Conservation (phyloP, 768 basidiomycete species). For the Clitopilus hobsonii region DNA sequence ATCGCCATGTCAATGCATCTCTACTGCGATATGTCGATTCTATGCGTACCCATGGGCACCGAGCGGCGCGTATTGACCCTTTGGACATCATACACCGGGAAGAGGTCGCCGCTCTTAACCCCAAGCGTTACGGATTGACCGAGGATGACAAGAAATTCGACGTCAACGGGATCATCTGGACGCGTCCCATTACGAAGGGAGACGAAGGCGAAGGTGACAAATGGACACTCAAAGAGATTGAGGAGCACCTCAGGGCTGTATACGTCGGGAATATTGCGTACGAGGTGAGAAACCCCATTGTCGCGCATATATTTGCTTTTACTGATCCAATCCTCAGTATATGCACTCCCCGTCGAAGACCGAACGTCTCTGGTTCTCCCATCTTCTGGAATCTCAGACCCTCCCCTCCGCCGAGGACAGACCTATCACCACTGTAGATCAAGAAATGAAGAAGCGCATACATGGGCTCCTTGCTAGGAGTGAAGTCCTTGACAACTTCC, state of each 20-base stretch:
- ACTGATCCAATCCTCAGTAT: constrained; percentile 32
- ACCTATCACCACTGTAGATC: constrained; percentile 22
- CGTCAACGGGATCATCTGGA: constrained; percentile 82
- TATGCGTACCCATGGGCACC: constrained; percentile 79
- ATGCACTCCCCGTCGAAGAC: constrained; percentile 87
- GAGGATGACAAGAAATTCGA: constrained; percentile 54
- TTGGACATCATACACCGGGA: constrained; percentile 84
- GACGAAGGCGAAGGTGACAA: constrained; percentile 28
- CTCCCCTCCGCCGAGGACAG: constrained; percentile 29
- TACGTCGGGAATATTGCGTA: constrained; percentile 88
- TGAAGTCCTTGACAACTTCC: constrained; percentile 81
- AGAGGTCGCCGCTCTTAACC: constrained; percentile 70
- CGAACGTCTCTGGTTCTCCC: constrained; percentile 86
- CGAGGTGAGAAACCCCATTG: constrained; percentile 40
- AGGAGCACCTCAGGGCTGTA: constrained; percentile 58
- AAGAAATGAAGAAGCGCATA: constrained; percentile 47
- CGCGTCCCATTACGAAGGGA: constrained; percentile 35
- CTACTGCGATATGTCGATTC: constrained; percentile 87
- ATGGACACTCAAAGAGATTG: constrained; percentile 73
- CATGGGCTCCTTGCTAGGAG: constrained; percentile 67
- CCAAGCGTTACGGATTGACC: constrained; percentile 68
- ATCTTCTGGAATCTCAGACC: constrained; percentile 67
- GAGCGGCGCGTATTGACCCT: constrained; percentile 84
- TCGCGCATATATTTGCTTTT: not conserved
- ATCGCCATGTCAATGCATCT: constrained; percentile 68